Evolutionary conservation across 179 eudicot genomes (phyloP).

Genomic region (Beta lomatogona): DNA sequence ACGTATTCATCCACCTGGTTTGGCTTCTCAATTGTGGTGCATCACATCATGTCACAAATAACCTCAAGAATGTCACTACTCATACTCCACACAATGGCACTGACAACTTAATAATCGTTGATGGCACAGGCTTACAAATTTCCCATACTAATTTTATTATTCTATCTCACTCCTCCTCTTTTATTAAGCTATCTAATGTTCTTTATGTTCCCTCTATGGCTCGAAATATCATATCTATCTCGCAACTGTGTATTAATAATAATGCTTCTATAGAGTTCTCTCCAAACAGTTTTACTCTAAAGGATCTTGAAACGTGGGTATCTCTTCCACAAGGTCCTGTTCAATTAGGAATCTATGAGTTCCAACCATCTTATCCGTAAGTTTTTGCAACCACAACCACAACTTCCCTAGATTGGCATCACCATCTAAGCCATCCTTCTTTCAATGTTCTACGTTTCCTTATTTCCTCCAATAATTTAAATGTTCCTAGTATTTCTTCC

Average conservation of each 20-base stretch:
- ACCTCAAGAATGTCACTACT: neutral
- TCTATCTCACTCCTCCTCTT: neutral
- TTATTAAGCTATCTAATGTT: neutral
- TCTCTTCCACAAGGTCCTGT: too few relatives aligned
- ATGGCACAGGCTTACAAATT: neutral
- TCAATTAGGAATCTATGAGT: too few relatives aligned
- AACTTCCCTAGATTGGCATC: neutral
- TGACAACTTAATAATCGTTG: neutral
- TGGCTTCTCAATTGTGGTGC: neutral
- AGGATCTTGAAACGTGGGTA: too few relatives aligned
- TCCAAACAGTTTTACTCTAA: too few relatives aligned
- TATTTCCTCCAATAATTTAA: too few relatives aligned
- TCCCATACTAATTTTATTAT: neutral
- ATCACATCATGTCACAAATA: neutral
- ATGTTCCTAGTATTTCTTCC: too few relatives aligned
- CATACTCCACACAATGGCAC: neutral
- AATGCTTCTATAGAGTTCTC: too few relatives aligned
- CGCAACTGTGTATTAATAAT: too few relatives aligned
- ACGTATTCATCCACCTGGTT: neutral
- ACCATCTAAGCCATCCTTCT: neutral
- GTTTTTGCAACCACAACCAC: neutral
- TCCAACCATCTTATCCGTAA: too few relatives aligned
- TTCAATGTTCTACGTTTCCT: too few relatives aligned
- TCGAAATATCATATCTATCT: too few relatives aligned
- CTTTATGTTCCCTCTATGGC: too few relatives aligned